phyloP scores from a whole-genome alignment of 1,284 basidiomycete genomes.

The Malassezia furfur region DNA sequence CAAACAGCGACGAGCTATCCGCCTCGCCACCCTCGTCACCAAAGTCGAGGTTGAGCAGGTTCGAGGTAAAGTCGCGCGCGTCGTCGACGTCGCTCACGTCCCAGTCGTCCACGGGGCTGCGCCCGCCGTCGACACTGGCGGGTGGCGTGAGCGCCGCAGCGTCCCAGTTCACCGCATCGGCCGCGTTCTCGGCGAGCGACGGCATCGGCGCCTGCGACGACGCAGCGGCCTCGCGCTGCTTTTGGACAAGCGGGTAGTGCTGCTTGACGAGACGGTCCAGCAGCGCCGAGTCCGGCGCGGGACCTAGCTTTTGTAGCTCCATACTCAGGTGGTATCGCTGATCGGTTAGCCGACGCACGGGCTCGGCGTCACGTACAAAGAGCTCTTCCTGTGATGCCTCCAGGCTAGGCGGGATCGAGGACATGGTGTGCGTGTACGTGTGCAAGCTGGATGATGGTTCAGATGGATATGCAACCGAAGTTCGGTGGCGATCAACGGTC shows the following conservation, averaged over 20 bases:
- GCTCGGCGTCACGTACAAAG: not conserved
- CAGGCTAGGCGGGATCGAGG: not conserved
- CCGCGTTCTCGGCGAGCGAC: not conserved
- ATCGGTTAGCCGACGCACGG: not conserved
- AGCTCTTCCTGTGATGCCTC: not conserved
- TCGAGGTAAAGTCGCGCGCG: not conserved
- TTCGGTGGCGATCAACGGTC: too few species aligned
- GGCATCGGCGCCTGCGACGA: not conserved
- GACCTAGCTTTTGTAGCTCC: constrained; percentile 37
- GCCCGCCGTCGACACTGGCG: not conserved
- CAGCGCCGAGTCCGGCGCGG: constrained; percentile 29
- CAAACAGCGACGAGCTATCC: not conserved
- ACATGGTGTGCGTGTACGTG: too few species aligned
- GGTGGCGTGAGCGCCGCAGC: not conserved
- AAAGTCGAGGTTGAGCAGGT: constrained; percentile 14
- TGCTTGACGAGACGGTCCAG: constrained; percentile 39
- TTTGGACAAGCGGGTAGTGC: constrained; percentile 36
- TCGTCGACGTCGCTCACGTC: not conserved
- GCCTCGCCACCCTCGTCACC: not conserved
- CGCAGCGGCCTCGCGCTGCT: constrained; percentile 17
- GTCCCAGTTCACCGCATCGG: not conserved
- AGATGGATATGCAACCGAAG: too few species aligned
- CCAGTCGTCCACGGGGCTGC: not conserved
- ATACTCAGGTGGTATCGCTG: constrained; percentile 39
- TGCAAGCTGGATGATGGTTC: too few species aligned